phyloP scores from a whole-genome alignment of 2,329 filamentous ascomycete genomes.

The Cercospora sp. region DNA sequence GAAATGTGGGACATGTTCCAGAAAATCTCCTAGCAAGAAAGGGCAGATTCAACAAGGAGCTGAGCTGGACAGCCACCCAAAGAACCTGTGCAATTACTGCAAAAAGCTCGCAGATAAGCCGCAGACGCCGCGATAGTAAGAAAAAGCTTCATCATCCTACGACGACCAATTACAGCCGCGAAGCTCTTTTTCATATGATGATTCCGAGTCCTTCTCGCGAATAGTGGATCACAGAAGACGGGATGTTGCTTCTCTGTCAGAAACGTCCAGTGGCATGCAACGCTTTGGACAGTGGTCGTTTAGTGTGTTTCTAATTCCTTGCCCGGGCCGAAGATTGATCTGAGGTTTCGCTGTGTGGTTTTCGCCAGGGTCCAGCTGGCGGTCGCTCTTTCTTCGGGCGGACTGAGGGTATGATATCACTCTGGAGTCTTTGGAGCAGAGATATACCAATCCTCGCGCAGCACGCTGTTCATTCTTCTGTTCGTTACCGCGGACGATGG shows the following conservation, averaged over 20 bases:
- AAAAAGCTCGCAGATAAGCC: slow-evolving; percentile 2
- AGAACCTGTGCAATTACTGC: slow-evolving; percentile 4
- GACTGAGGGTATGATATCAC: slow-evolving; percentile 13
- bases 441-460: not conserved
- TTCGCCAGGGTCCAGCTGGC: slow-evolving; percentile 8
- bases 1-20: slow-evolving; percentile 16
- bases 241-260: slow-evolving; percentile 15
- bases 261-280: slow-evolving; percentile 17
- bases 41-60: not conserved
- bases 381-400: slow-evolving; percentile 14
- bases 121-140: not conserved
- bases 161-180: slow-evolving; percentile 3
- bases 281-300: slow-evolving; percentile 1
- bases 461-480: not conserved
- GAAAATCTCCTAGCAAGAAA: not conserved
- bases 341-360: slow-evolving; percentile 1
- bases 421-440: not conserved
- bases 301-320: slow-evolving; percentile 1
- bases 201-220: not conserved
- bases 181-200: not conserved
- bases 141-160: slow-evolving; percentile 5
- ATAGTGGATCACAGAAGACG: slow-evolving; percentile 16
- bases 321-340: slow-evolving; percentile 16
- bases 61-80: not conserved
- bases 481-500: not conserved